Conservation (phyloP, 2,329 filamentous ascomycete genomes). For the Xylariaceae sp. region DNA sequence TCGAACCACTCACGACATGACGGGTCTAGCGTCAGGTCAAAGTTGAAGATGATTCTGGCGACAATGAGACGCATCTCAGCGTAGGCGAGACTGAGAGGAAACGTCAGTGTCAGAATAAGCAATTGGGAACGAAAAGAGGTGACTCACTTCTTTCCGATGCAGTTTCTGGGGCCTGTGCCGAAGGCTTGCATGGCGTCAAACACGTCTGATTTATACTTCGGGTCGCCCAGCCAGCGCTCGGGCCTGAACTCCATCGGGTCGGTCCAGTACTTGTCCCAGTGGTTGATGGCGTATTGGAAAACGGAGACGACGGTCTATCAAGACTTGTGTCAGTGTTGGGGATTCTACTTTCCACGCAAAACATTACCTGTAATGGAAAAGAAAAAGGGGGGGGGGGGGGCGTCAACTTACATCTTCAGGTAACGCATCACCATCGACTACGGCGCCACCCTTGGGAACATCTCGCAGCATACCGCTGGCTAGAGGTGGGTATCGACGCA, state of each 20-base stretch:
- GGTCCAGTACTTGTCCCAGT: slow-evolving; percentile 33
- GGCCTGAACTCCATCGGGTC: slow-evolving; percentile 36
- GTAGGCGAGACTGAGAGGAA: slow-evolving; percentile 33
- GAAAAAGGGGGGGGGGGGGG: background rate
- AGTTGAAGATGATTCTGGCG: slow-evolving; percentile 36
- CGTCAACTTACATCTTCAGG: slow-evolving; percentile 25
- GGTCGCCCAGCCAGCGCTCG: slow-evolving; percentile 35
- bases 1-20: slow-evolving; percentile 29
- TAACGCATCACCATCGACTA: slow-evolving; percentile 25
- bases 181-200: slow-evolving; percentile 36
- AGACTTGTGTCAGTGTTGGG: slow-evolving; percentile 10
- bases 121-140: too few relatives aligned
- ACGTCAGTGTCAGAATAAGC: slow-evolving; percentile 8
- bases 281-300: slow-evolving; percentile 35
- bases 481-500: slow-evolving; percentile 39
- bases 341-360: background rate
- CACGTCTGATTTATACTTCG: slow-evolving; percentile 31
- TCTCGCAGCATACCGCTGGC: slow-evolving; percentile 23
- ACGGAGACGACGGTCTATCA: slow-evolving; percentile 34
- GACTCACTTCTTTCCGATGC: slow-evolving; percentile 38
- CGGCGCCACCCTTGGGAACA: slow-evolving; percentile 26
- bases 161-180: slow-evolving; percentile 36
- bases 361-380: background rate
- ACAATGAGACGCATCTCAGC: slow-evolving; percentile 39
- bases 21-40: slow-evolving; percentile 32